Evolutionary conservation across 371 early-diverging fungal species (phyloP), one percentile per base, ranked within the genome.

Genomic region (Mucor sp.): DNA sequence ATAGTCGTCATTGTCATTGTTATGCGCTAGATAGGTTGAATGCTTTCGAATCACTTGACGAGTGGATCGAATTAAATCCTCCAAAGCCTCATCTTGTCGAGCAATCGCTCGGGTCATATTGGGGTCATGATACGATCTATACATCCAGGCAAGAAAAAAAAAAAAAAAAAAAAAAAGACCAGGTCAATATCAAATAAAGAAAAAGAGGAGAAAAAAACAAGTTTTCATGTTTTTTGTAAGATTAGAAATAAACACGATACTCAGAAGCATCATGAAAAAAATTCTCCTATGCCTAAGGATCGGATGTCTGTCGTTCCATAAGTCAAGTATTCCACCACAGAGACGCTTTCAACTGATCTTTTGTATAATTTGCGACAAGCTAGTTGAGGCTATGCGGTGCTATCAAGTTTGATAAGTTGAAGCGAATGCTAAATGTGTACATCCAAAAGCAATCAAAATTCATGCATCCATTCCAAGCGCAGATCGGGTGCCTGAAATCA

Each of bases 1-100:
- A 15, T 59, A 39, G 23, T 59, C 23, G 41, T 59, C 14, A 17
- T n/a, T 14, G 1, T 50, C 14, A 4, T 50, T 50, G 9, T 9
- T 50, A 14, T 25, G 11, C 0, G 43, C 32, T 19, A 43, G 15
- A 60, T 44, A 27, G 15, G 30, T 30, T 60, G 23, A 30, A 14
- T 33, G 53, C 23, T 62, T 62, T 35, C 25, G 48, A 17, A 57
- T 30, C 3, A 32, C 33, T 50, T 53, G 33, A 33, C 62, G 48
- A 15, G 62, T 30, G 25, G 53, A 44, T 53, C 32, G 19, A 23
- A 62, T 53, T 25, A 62, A 37, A 50, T 62, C 62, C 25, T 53
- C 37, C 15, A 62, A 27, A 15, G 62, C 62, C n/a, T 62, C 62
- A 28, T 62, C 62, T 50, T 62, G 53, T 19, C 53, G 62, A 35